phyloP scores from a whole-genome alignment of 225 moss, liverwort and hornwort genomes.

The Antitrichia curtipendula region DNA sequence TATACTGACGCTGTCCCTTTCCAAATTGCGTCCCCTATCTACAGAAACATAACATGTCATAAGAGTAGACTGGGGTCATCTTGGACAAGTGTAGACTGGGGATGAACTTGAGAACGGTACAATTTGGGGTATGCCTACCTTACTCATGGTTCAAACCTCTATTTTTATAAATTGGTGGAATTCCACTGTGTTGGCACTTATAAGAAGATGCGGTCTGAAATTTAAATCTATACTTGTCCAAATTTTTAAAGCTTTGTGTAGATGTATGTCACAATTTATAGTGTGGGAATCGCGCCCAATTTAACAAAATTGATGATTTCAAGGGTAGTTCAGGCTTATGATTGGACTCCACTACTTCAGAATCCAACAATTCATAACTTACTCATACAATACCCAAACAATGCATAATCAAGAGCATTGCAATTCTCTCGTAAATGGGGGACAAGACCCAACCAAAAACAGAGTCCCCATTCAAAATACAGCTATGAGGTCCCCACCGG shows the following conservation, averaged over 20 bases:
- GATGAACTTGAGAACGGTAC: background rate
- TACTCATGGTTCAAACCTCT: background rate
- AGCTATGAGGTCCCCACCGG: background rate
- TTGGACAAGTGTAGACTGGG: background rate
- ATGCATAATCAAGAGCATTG: background rate
- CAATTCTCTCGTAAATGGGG: background rate
- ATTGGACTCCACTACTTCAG: background rate
- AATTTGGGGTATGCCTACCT: background rate
- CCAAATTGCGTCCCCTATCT: background rate
- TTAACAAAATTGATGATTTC: background rate
- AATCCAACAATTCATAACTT: background rate
- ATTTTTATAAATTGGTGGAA: background rate
- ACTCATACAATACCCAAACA: background rate
- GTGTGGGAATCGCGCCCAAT: background rate
- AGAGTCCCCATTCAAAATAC: background rate
- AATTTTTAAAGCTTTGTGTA: background rate
- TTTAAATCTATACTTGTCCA: background rate
- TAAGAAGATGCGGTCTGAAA: background rate
- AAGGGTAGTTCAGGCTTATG: background rate
- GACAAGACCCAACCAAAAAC: background rate
- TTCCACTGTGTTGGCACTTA: background rate
- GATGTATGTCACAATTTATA: background rate
- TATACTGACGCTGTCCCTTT: background rate
- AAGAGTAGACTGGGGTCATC: background rate
- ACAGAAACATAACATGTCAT: background rate